Evolutionary conservation across 495 filamentous ascomycete species (phyloP).

Genomic region (Xylaria telfairii): DNA sequence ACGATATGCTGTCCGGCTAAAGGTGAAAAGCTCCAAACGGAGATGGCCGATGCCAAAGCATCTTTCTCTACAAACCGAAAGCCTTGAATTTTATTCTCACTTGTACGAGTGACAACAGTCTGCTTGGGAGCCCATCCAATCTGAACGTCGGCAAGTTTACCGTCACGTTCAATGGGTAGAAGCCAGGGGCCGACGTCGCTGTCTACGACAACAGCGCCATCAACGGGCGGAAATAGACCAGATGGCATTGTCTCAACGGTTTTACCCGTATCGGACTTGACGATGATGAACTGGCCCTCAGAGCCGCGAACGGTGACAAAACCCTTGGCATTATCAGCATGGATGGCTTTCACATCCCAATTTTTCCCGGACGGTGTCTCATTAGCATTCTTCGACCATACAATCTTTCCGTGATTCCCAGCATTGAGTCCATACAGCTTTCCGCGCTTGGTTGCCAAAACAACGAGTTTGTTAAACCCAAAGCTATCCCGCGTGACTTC

Average conservation of each 20-base stretch:
- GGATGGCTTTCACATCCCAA: constrained; percentile 74
- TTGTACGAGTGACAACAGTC: constrained; percentile 66
- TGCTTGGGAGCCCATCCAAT: constrained; percentile 50
- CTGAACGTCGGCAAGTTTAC: constrained; percentile 49
- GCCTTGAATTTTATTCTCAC: constrained; percentile 67
- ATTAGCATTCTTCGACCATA: constrained; percentile 72
- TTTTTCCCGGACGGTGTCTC: constrained; percentile 56
- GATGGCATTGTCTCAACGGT: constrained; percentile 50
- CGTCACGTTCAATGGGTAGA: constrained; percentile 53
- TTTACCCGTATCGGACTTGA: constrained; percentile 64
- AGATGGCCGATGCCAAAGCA: constrained; percentile 52
- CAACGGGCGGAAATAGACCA: constrained; percentile 45
- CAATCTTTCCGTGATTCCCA: constrained; percentile 73
- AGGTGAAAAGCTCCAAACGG: constrained; percentile 79
- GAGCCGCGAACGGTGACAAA: constrained; percentile 62
- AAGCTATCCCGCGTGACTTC: constrained; percentile 74
- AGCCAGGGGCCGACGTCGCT: constrained; percentile 56
- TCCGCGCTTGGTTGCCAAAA: constrained; percentile 82
- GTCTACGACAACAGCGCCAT: constrained; percentile 58
- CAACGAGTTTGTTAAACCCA: constrained; percentile 81
- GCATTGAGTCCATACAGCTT: constrained; percentile 79
- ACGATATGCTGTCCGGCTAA: constrained; percentile 69
- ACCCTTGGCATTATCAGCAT: constrained; percentile 60
- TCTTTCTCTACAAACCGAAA: constrained; percentile 54
- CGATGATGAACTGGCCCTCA: constrained; percentile 61